phyloP scores from a whole-genome alignment of 768 basidiomycete species.

The Tephrocybe sp. region DNA sequence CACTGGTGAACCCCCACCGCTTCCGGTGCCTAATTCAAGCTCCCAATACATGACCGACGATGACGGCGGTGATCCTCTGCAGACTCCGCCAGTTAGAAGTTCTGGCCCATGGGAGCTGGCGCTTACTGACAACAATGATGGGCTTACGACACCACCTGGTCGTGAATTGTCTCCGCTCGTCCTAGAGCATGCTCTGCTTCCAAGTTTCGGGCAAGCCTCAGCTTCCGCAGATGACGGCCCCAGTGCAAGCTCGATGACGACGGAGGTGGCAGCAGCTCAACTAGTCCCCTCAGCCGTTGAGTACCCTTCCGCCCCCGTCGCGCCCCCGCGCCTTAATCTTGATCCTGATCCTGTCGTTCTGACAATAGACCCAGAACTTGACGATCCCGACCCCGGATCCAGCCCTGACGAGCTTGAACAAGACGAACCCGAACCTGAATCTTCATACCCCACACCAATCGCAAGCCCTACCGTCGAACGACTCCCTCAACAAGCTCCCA shows the following conservation, averaged over 20 bases:
- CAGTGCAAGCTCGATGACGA: not conserved
- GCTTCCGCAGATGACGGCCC: not conserved
- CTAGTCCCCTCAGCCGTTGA: constrained; percentile 19
- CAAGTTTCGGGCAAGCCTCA: constrained; percentile 7
- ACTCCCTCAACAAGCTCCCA: not conserved
- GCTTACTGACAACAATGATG: constrained; percentile 19
- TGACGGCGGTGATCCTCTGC: constrained; percentile 14
- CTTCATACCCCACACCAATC: constrained; percentile 10
- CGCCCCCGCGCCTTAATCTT: constrained; percentile 11
- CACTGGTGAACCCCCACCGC: constrained; percentile 15
- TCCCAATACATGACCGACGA: constrained; percentile 13
- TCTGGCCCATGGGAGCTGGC: constrained; percentile 12
- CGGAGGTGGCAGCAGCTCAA: constrained; percentile 4
- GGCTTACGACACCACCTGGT: constrained; percentile 20
- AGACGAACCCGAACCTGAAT: constrained; percentile 6
- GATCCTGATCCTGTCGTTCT: too few relatives aligned
- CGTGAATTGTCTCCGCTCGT: constrained; percentile 21
- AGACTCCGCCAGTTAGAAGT: constrained; percentile 9
- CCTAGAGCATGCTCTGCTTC: constrained; percentile 9
- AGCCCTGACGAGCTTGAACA: not conserved
- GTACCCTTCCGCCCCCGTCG: constrained; percentile 19
- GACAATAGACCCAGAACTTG: constrained; percentile 4
- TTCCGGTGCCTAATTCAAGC: constrained; percentile 26
- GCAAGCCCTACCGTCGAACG: constrained; percentile 7
- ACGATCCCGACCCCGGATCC: not conserved